Evolutionary conservation across 2,329 filamentous ascomycete species (phyloP).

Genomic region (Diaporthe nobilis): DNA sequence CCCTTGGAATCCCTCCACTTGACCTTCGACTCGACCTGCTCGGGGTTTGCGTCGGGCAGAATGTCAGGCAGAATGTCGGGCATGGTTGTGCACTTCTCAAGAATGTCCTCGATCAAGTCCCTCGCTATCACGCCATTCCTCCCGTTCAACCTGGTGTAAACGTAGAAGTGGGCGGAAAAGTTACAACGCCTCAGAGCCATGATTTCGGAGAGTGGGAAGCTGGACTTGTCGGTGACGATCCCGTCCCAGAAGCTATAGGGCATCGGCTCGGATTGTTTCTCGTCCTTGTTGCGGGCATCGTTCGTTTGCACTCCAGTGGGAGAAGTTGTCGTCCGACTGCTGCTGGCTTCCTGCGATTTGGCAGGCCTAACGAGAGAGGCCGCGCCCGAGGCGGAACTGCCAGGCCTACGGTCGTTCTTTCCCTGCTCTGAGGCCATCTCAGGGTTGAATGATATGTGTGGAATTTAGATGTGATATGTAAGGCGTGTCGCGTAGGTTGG

Average conservation of each 20-base stretch:
- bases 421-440: not conserved
- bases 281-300: not conserved
- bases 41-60: not conserved
- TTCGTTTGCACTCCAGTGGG: not conserved
- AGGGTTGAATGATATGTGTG: not conserved
- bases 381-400: not conserved
- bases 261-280: not conserved
- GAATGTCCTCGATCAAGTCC: not conserved
- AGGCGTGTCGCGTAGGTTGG: not conserved
- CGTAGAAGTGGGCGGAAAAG: not conserved
- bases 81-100: not conserved
- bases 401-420: not conserved
- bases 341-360: not conserved
- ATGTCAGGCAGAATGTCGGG: not conserved
- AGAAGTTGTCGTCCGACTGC: not conserved
- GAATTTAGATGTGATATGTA: too few relatives aligned
- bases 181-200: not conserved
- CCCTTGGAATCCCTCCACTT: not conserved
- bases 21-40: too few relatives aligned
- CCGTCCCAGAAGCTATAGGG: not conserved
- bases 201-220: conserved; percentile 7
- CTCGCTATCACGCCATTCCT: not conserved
- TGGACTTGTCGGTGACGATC: not conserved
- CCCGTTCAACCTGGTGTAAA: not conserved
- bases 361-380: not conserved